Conservation (phyloP, 164 flowering plant species). For the Liquidambar formosana region DNA sequence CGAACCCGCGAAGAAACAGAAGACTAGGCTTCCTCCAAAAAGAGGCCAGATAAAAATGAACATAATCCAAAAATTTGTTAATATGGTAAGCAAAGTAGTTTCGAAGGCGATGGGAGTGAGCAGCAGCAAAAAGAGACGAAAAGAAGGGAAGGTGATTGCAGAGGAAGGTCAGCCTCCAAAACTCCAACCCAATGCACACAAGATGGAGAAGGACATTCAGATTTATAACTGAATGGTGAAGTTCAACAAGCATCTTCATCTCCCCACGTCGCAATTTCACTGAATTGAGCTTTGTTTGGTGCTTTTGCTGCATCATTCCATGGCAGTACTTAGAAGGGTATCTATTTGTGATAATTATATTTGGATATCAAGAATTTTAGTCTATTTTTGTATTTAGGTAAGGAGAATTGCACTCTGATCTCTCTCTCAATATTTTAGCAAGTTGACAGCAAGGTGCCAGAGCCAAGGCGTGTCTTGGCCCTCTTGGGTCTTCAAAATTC, state of each 20-base stretch:
- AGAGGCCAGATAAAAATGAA: constrained; percentile 39
- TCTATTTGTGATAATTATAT: too few relatives aligned
- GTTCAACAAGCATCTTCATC: not conserved
- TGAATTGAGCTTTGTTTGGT: not conserved
- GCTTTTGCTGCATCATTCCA: not conserved
- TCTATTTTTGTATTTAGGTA: too few relatives aligned
- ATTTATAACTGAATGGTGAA: not conserved
- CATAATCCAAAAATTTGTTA: constrained; percentile 16
- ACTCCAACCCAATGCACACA: not conserved
- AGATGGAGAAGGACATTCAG: not conserved
- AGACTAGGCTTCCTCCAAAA: constrained; percentile 33
- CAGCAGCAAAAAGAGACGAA: constrained; percentile 1
- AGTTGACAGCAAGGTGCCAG: too few relatives aligned
- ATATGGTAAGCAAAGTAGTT: constrained; percentile 8
- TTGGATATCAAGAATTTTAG: too few relatives aligned
- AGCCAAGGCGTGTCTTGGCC: too few relatives aligned
- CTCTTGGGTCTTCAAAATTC: too few relatives aligned
- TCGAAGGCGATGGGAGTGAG: constrained; percentile 12
- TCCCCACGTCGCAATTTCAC: not conserved
- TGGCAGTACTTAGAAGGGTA: not conserved
- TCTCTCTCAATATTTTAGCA: too few relatives aligned
- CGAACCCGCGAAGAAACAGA: constrained; percentile 4
- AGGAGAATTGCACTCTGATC: too few relatives aligned
- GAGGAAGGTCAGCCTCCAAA: constrained; percentile 9
- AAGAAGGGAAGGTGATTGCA: constrained; percentile 1